Conservation (phyloP, 495 filamentous ascomycete genomes). For the Podospora pseudocomata region DNA sequence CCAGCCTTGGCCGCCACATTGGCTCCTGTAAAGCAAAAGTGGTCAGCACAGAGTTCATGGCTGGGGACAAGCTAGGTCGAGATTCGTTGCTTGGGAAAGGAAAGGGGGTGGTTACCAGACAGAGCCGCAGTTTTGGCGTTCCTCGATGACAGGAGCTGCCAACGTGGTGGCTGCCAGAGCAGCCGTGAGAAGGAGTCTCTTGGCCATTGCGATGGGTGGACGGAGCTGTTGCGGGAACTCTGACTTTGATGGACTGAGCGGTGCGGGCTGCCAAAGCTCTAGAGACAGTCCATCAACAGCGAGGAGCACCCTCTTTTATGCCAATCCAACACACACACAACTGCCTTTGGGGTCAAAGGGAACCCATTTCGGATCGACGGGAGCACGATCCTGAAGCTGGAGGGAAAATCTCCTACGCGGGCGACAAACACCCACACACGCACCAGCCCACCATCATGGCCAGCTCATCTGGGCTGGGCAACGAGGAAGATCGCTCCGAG, state of each 20-base stretch:
- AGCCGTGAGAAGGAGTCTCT: conserved; percentile 30
- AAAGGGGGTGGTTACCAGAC: conserved; percentile 32
- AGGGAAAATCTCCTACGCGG: neutral
- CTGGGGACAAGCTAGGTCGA: neutral
- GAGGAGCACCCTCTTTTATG: conserved; percentile 8
- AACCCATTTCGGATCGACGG: conserved; percentile 28
- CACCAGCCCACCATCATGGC: neutral
- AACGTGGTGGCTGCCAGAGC: conserved; percentile 36
- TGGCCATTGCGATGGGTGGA: conserved; percentile 25
- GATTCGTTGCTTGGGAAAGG: neutral
- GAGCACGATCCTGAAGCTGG: conserved; percentile 17
- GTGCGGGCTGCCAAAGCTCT: conserved; percentile 9
- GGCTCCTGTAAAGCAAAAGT: conserved; percentile 29
- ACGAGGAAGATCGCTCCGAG: conserved; percentile 23
- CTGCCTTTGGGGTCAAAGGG: neutral
- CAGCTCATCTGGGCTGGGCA: neutral
- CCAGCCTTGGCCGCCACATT: conserved; percentile 51
- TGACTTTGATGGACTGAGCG: conserved; percentile 6
- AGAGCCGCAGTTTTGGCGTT: conserved; percentile 37
- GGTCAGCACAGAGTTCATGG: conserved; percentile 1
- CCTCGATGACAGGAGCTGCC: conserved; percentile 41
- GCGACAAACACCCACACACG: neutral
- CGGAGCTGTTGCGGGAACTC: conserved; percentile 5
- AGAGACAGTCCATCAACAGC: conserved; percentile 10
- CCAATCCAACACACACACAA: neutral